A percentile compares a stretch with the other conserved stretches of the same genome.
These are phyloP conservation scores for Pseudozyma thailandica DNA, from an alignment of 1,284 basidiomycete species.

Conservation along the genomic window DNA sequence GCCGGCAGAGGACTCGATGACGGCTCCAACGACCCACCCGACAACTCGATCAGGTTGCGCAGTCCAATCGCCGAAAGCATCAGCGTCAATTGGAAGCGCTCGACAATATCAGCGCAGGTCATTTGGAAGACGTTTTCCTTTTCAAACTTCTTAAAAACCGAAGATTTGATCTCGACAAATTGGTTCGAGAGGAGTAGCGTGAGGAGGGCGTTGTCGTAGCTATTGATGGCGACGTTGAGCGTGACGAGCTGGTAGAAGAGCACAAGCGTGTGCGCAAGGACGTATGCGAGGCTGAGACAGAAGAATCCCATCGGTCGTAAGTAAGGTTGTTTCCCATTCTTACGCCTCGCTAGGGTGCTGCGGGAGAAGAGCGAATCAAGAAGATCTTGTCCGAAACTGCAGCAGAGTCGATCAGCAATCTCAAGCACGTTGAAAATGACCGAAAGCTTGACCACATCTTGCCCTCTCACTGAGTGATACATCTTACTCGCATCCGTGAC, in stretches of 20 bases:
- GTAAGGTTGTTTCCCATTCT: conserved; percentile 70
- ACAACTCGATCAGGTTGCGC: conserved; percentile 93
- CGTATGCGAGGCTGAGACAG: conserved; percentile 82
- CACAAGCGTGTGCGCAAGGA: conserved; percentile 82
- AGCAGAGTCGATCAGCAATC: conserved; percentile 95
- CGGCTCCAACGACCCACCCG: conserved; percentile 71
- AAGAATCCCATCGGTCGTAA: conserved; percentile 87
- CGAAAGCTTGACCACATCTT: conserved; percentile 86
- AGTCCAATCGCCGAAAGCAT: conserved; percentile 93
- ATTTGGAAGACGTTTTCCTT: conserved; percentile 99
- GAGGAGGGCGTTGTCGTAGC: conserved; percentile 94
- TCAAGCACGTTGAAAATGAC: conserved; percentile 90
- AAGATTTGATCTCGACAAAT: conserved; percentile 99
- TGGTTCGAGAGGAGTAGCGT: conserved; percentile 96
- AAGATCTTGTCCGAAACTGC: conserved; percentile 97
- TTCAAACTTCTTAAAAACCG: conserved; percentile 98
- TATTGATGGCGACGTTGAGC: conserved; percentile 97
- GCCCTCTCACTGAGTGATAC: conserved; percentile 97
- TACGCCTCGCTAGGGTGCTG: conserved; percentile 79
- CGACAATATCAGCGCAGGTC: conserved; percentile 88
- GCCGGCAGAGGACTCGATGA: conserved; percentile 74
- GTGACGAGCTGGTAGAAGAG: conserved; percentile 96
- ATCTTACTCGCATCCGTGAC: conserved; percentile 97
- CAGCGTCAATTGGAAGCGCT: conserved; percentile 89
- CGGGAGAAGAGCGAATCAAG: conserved; percentile 95